Conservation (phyloP, 495 filamentous ascomycete genomes). For the Barbatosphaeria neglecta region DNA sequence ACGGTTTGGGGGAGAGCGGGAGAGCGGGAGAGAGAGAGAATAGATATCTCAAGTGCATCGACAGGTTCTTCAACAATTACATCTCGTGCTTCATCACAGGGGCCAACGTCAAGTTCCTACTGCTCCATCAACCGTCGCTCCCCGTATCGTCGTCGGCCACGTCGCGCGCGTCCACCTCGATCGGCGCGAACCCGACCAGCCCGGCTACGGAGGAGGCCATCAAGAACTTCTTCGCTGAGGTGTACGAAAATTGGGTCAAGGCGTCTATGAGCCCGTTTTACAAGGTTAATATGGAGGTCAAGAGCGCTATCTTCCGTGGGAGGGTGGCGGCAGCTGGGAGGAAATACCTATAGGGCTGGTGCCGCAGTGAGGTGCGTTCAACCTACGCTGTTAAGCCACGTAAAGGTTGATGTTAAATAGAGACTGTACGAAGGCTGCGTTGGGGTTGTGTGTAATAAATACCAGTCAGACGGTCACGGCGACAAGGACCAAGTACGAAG, state of each 20-base stretch:
- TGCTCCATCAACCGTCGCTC: slow-evolving; percentile 66
- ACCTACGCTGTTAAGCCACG: too few relatives aligned
- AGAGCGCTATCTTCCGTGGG: slow-evolving; percentile 70
- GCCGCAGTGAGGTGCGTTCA: too few relatives aligned
- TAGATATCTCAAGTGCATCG: slow-evolving; percentile 92
- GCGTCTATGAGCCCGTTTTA: slow-evolving; percentile 97
- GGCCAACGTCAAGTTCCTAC: slow-evolving; percentile 72
- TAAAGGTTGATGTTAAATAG: too few relatives aligned
- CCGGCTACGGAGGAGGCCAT: slow-evolving; percentile 91
- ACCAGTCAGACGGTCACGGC: too few relatives aligned
- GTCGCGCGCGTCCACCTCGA: slow-evolving; percentile 47
- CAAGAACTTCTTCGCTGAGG: slow-evolving; percentile 81
- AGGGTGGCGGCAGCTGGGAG: slow-evolving; percentile 77
- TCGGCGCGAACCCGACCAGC: slow-evolving; percentile 70
- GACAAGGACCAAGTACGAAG: too few relatives aligned
- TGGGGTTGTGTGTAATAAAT: too few relatives aligned
- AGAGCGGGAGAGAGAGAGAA: neutral
- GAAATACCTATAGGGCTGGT: slow-evolving; percentile 63
- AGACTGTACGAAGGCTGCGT: too few relatives aligned
- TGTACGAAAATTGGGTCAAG: slow-evolving; percentile 92
- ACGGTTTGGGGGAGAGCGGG: too few relatives aligned
- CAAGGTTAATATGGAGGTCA: slow-evolving; percentile 64
- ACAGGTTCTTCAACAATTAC: slow-evolving; percentile 83
- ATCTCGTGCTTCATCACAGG: slow-evolving; percentile 86
- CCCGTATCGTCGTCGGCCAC: slow-evolving; percentile 21